Conservation (phyloP, 2,329 filamentous ascomycete species). For the Trichoderma sp. region DNA sequence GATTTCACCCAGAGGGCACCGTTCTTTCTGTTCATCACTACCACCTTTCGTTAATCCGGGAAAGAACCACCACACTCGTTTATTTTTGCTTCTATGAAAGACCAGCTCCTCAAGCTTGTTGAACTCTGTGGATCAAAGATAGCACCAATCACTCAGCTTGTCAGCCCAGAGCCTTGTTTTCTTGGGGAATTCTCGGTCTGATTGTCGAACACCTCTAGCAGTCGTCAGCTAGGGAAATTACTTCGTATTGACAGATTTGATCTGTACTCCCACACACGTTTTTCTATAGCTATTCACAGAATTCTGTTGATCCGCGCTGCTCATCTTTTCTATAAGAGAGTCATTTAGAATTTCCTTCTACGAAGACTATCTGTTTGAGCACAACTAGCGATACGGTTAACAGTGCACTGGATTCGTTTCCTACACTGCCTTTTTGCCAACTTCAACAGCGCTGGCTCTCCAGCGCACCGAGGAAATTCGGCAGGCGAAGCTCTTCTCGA, state of each 20-base stretch:
- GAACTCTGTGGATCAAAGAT: not conserved
- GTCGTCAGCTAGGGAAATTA: not conserved
- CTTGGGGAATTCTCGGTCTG: not conserved
- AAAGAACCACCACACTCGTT: constrained; percentile 2
- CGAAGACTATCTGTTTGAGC: not conserved
- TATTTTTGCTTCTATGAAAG: not conserved
- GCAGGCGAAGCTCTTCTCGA: constrained; percentile 6
- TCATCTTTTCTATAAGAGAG: constrained; percentile 7
- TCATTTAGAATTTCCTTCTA: not conserved
- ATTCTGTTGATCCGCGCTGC: not conserved
- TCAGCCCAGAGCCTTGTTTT: not conserved
- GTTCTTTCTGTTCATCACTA: constrained; percentile 6
- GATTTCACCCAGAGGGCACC: constrained; percentile 12
- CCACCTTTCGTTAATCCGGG: not conserved
- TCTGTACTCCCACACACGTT: constrained; percentile 10
- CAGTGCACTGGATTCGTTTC: not conserved
- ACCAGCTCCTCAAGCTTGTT: constrained; percentile 8
- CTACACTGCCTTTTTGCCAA: constrained; percentile 4
- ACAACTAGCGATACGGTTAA: not conserved
- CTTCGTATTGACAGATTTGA: not conserved
- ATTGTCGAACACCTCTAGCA: not conserved
- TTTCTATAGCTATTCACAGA: constrained; percentile 10
- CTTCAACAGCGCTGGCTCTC: constrained; percentile 5
- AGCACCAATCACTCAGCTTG: not conserved
- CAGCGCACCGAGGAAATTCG: constrained; percentile 18